Percentiles rank a stretch among this genome's conserved stretches.
Evolutionary conservation across 1,139 yeast species (phyloP).

Genomic region (Diutina pseudorugosa): DNA sequence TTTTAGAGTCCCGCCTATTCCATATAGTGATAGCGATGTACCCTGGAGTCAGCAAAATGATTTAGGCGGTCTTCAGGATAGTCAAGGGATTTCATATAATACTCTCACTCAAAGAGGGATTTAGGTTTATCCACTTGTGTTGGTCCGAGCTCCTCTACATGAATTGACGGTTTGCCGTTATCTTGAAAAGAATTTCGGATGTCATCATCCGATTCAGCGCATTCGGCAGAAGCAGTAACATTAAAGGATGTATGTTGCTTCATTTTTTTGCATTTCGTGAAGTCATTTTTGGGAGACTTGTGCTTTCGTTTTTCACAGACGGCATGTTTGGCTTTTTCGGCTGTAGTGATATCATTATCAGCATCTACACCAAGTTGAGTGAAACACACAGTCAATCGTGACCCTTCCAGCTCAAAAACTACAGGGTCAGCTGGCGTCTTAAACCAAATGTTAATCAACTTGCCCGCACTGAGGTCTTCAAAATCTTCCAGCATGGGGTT

Average conservation of each 20-base stretch:
- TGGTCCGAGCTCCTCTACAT: constrained; percentile 18
- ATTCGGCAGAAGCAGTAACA: background rate
- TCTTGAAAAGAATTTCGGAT: constrained; percentile 7
- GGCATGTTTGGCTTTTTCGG: background rate
- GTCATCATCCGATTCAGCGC: background rate
- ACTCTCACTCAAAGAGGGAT: constrained; percentile 19
- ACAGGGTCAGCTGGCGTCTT: background rate
- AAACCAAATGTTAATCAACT: background rate
- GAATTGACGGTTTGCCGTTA: constrained; percentile 9
- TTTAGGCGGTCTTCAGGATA: constrained; percentile 14
- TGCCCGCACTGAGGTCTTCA: background rate
- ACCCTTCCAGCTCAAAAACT: background rate
- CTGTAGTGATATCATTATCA: background rate
- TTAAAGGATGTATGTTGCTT: background rate
- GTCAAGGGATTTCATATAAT: constrained; percentile 9
- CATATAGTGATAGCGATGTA: constrained; percentile 25
- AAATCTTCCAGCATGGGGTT: background rate
- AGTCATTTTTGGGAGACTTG: background rate
- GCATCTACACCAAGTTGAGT: background rate
- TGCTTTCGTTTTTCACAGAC: background rate
- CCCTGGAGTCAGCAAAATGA: constrained; percentile 33
- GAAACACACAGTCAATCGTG: background rate
- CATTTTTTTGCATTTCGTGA: background rate
- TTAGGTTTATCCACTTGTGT: constrained; percentile 23
- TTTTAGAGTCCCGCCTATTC: constrained; percentile 35